These are phyloP conservation scores for Vitis amurensis DNA, from an alignment of 164 flowering plant genomes.

Conservation along the genomic window DNA sequence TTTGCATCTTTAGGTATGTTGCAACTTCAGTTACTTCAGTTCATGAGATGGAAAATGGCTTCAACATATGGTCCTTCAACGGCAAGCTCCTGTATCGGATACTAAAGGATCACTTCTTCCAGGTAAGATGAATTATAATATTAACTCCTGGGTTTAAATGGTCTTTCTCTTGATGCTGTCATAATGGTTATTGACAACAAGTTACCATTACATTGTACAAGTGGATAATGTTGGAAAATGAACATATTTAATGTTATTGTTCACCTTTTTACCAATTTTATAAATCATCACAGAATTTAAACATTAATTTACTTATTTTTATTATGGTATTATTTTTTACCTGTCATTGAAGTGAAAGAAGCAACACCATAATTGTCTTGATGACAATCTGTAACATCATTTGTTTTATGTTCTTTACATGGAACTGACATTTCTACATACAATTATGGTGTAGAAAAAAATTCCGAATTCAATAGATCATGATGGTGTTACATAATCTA, in stretches of 20 bases:
- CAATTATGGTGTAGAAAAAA: too few species aligned
- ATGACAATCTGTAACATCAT: neutral
- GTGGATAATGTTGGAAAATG: too few species aligned
- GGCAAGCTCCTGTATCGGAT: slow-evolving; percentile 84
- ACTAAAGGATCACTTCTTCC: slow-evolving; percentile 87
- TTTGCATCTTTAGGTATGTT: slow-evolving; percentile 62
- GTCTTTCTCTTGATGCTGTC: neutral
- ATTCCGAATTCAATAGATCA: neutral
- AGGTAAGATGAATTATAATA: slow-evolving; percentile 41
- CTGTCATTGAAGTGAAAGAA: neutral
- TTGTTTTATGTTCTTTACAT: too few species aligned
- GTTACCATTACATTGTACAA: neutral
- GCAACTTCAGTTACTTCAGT: slow-evolving; percentile 94
- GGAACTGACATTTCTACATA: too few species aligned
- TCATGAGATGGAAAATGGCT: slow-evolving; percentile 98
- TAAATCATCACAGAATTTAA: too few species aligned
- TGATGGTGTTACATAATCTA: neutral
- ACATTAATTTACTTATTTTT: too few species aligned
- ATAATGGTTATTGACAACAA: too few species aligned
- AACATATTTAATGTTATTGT: too few species aligned
- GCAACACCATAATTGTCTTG: neutral
- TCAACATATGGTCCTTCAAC: slow-evolving; percentile 92
- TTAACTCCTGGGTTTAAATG: neutral
- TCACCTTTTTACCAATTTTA: too few species aligned
- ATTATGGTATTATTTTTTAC: neutral